Percentiles rank a stretch among this genome's conserved stretches.
phyloP scores from a whole-genome alignment of 2,329 filamentous ascomycete genomes.

The Cercospora beticola region DNA sequence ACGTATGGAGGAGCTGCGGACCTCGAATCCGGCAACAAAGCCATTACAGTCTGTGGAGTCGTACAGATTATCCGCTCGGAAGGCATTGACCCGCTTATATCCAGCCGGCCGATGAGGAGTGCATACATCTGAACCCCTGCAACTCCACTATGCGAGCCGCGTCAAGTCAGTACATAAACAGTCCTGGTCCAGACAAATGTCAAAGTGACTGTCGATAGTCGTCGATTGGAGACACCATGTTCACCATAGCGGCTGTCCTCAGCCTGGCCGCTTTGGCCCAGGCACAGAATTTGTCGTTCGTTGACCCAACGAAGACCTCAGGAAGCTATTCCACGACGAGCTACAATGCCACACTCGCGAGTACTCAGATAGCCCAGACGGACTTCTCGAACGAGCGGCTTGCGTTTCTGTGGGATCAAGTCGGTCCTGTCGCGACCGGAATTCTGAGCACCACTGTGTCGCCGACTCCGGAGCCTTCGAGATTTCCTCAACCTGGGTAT shows the following conservation, averaged over 20 bases:
- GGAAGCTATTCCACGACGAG: conserved; percentile 31
- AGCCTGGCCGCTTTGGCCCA: not conserved
- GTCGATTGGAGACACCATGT: not conserved
- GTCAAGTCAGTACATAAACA: not conserved
- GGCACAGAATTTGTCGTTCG: conserved; percentile 8
- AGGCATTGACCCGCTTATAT: not conserved
- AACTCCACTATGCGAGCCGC: not conserved
- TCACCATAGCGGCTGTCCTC: not conserved
- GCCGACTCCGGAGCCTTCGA: conserved; percentile 37
- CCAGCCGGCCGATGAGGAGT: not conserved
- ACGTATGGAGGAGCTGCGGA: not conserved
- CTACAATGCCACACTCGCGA: conserved; percentile 47
- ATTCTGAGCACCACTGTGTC: conserved; percentile 32
- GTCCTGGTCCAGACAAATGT: not conserved
- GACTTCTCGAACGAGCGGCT: conserved; percentile 51
- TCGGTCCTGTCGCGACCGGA: conserved; percentile 30
- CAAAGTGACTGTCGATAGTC: not conserved
- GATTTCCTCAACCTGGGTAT: conserved; percentile 34
- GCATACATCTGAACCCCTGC: not conserved
- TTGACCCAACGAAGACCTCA: conserved; percentile 9
- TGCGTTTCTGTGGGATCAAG: conserved; percentile 39
- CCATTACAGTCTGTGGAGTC: not conserved
- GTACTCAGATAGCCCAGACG: conserved; percentile 44
- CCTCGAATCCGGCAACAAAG: not conserved
- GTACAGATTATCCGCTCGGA: not conserved